Base-by-base conservation (phyloP, 1,284 basidiomycete genomes). In the Ustilago trichophora region DNA sequence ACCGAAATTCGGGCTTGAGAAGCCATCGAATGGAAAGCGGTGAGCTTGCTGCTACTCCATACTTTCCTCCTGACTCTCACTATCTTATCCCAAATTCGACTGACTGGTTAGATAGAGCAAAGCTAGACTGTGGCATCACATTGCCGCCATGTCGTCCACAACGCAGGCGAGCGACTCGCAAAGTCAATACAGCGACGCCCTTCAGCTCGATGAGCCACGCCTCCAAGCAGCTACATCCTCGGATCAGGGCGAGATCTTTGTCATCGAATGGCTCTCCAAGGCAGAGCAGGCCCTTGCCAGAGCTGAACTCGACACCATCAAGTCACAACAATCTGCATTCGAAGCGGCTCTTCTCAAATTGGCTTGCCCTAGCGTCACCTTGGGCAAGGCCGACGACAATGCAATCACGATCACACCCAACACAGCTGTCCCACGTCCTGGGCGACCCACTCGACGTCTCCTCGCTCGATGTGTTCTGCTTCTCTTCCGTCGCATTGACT, bases 381-480 rank as follows among this genome's bases (percentile, higher is more conserved):
- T 64, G 22, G 52, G 44, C 40, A 54, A 58, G 18, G 43, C 21
- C 10, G 65, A 68, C 10, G 58, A 55, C 22, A 44, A 31, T 26
- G 32, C 50, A 12, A 49, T 68, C 37, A 25, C 25, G 12, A 49
- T 62, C 13, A 25, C 65, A 13, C 13, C 56, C 41, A 65, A 69
- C 33, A 32, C 59, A 15, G 47, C 53, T 0, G 38, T 56, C 13
- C 73, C 79, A 21, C 73, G 75, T 26, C 92, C 93, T 1, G 93
- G 94, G 18, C 88, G 93, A 19, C 92, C 92, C 3, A 84, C 93
- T 44, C 87, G 95, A 32, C 89, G 90, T 60, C 84, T 92, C 3
- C 86, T 90, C 41, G 88, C 91, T 6, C 85, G 91, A 84, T 92
- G 91, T 75, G 83, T 97, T 37, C 83, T 91, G 47, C 81, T 85